Evolutionary conservation across 2,329 filamentous ascomycete genomes (phyloP).

Genomic region (Phaeosphaeriaceae sp.): DNA sequence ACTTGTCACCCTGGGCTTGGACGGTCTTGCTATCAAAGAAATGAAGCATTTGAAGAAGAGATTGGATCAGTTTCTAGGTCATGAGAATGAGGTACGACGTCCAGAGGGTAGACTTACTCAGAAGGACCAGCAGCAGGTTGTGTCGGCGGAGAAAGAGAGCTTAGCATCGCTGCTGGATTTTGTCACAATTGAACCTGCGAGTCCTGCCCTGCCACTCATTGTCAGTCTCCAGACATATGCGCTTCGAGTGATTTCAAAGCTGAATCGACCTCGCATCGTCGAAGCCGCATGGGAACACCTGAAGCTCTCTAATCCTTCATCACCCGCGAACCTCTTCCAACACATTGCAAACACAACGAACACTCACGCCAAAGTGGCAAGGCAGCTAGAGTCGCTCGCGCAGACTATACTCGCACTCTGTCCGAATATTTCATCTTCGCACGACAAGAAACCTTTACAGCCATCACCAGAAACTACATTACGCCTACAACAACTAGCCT

Average conservation of each 20-base stretch:
- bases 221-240: slow-evolving; percentile 69
- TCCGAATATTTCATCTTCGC: slow-evolving; percentile 69
- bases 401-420: slow-evolving; percentile 70
- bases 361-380: slow-evolving; percentile 62
- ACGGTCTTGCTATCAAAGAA: slow-evolving; percentile 73
- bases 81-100: slow-evolving; percentile 10
- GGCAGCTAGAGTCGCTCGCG: slow-evolving; percentile 70
- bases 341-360: slow-evolving; percentile 56
- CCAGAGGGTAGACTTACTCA: not conserved
- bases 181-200: slow-evolving; percentile 47
- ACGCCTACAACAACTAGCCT: slow-evolving; percentile 67
- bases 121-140: slow-evolving; percentile 35
- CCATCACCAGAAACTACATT: slow-evolving; percentile 65
- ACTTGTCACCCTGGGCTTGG: slow-evolving; percentile 67
- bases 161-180: slow-evolving; percentile 70
- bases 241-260: slow-evolving; percentile 66
- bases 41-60: slow-evolving; percentile 69
- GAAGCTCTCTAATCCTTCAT: slow-evolving; percentile 59
- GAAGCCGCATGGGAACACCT: slow-evolving; percentile 65
- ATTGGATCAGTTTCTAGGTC: slow-evolving; percentile 54
- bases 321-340: slow-evolving; percentile 65
- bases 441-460: slow-evolving; percentile 66
- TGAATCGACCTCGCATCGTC: slow-evolving; percentile 65
- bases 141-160: slow-evolving; percentile 50
- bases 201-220: slow-evolving; percentile 58